phyloP scores from a whole-genome alignment of 352 stramenopile species.

The Phytopythium montanum region DNA sequence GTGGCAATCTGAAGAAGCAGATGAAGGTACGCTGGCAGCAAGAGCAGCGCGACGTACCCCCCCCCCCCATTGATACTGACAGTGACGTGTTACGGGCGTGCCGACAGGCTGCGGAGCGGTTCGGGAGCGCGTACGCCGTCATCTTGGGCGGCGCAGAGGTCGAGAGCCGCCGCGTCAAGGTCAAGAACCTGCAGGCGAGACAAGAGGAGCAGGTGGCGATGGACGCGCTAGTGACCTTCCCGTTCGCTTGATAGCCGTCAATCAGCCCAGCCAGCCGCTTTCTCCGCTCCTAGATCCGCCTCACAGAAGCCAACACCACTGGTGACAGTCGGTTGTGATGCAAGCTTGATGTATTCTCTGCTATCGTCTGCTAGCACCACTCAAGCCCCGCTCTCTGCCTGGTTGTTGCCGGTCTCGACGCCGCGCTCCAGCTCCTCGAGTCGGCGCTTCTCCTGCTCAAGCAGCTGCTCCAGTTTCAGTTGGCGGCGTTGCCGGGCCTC shows the following conservation, averaged over 20 bases:
- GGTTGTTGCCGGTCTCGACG: not conserved
- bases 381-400: not conserved
- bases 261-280: not conserved
- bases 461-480: slow-evolving; percentile 58
- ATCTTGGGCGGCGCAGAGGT: slow-evolving; percentile 77
- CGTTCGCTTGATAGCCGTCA: slow-evolving; percentile 20
- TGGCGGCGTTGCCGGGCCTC: slow-evolving; percentile 61
- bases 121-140: slow-evolving; percentile 60
- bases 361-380: not conserved
- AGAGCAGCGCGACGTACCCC: not conserved
- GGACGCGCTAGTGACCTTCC: slow-evolving; percentile 19
- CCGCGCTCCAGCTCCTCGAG: slow-evolving; percentile 49
- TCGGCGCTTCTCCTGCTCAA: slow-evolving; percentile 68
- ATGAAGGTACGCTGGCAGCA: slow-evolving; percentile 64
- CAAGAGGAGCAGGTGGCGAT: slow-evolving; percentile 47
- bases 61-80: slow-evolving; percentile 1
- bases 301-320: not conserved
- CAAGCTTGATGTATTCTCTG: not conserved
- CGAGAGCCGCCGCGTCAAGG: slow-evolving; percentile 48
- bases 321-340: not conserved
- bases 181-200: slow-evolving; percentile 73
- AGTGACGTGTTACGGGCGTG: slow-evolving; percentile 2
- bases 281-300: not conserved
- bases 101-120: slow-evolving; percentile 59
- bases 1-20: slow-evolving; percentile 83